A percentile compares a stretch with the other conserved stretches of the same genome.
These are phyloP conservation scores for Lactarius vividus DNA, from an alignment of 768 basidiomycete genomes.

Conservation along the genomic window DNA sequence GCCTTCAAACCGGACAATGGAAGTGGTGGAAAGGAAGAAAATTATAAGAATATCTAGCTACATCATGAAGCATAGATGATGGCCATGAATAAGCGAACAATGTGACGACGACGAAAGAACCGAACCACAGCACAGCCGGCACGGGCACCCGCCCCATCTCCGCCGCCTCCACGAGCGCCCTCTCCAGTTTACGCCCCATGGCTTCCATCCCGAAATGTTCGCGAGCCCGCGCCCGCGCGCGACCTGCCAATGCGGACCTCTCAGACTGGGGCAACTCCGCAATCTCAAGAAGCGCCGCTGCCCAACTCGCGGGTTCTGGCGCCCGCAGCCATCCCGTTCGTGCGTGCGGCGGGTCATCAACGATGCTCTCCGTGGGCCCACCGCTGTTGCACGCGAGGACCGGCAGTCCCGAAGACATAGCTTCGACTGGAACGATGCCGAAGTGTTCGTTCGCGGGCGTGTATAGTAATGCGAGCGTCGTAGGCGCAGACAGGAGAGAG, in stretches of 20 bases:
- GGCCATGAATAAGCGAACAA: constrained; percentile 24
- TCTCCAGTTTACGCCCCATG: constrained; percentile 62
- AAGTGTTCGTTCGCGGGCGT: constrained; percentile 97
- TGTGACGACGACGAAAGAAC: constrained; percentile 8
- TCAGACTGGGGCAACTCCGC: constrained; percentile 43
- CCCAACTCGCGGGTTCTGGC: constrained; percentile 70
- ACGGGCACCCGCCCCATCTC: constrained; percentile 48
- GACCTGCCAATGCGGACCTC: constrained; percentile 46
- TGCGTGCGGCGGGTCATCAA: constrained; percentile 39
- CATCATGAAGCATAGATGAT: constrained; percentile 3
- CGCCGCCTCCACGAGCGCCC: constrained; percentile 51
- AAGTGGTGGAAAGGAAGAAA: not conserved
- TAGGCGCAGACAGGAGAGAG: constrained; percentile 65
- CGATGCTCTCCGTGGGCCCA: constrained; percentile 87
- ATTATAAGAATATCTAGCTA: not conserved
- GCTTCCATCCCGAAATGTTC: constrained; percentile 73
- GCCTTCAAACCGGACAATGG: too few species aligned
- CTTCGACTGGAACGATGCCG: constrained; percentile 94
- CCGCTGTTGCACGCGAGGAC: constrained; percentile 85
- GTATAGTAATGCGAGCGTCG: constrained; percentile 78
- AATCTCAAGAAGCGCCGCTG: constrained; percentile 61
- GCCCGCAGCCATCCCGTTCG: constrained; percentile 77
- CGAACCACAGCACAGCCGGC: constrained; percentile 16
- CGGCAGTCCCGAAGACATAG: constrained; percentile 88
- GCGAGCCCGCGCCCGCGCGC: constrained; percentile 61